Evolutionary conservation across 2,329 filamentous ascomycete species (phyloP).

Genomic region (Aspergillus latus): DNA sequence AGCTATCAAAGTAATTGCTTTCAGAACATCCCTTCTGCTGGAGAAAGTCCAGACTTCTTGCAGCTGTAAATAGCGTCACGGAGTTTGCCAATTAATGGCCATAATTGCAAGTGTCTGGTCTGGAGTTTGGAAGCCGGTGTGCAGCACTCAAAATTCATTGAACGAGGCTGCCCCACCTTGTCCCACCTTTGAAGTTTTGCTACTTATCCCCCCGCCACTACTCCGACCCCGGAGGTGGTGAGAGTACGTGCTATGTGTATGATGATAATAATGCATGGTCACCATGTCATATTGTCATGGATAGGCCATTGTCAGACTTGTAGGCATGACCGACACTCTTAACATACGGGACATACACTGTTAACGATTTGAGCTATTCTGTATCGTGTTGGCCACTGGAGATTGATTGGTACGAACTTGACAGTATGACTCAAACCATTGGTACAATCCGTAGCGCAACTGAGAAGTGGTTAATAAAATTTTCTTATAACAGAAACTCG

Average conservation of each 20-base stretch:
- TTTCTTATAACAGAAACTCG: conserved; percentile 5
- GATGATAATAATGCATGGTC: neutral
- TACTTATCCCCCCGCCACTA: neutral
- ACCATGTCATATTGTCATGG: neutral
- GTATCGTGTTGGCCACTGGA: neutral
- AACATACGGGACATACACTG: too few species aligned
- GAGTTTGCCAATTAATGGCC: too few species aligned
- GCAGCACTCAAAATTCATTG: too few species aligned
- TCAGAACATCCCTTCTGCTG: too few species aligned
- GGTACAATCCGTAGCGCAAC: neutral
- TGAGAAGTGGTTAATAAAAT: conserved; percentile 1
- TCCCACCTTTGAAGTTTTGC: neutral
- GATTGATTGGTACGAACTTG: neutral
- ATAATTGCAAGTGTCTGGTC: too few species aligned
- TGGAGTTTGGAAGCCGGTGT: too few species aligned
- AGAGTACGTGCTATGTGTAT: too few species aligned
- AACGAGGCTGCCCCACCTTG: conserved; percentile 1
- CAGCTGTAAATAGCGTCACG: too few species aligned
- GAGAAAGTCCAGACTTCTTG: too few species aligned
- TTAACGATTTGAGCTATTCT: too few species aligned
- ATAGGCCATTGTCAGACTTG: neutral
- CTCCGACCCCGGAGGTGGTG: conserved; percentile 1
- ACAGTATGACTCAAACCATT: conserved; percentile 3
- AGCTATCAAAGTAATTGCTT: too few species aligned
- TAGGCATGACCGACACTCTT: neutral